These are phyloP conservation scores for Bassia scoparia DNA, from an alignment of 148 eudicot genomes.

Conservation along the genomic window DNA sequence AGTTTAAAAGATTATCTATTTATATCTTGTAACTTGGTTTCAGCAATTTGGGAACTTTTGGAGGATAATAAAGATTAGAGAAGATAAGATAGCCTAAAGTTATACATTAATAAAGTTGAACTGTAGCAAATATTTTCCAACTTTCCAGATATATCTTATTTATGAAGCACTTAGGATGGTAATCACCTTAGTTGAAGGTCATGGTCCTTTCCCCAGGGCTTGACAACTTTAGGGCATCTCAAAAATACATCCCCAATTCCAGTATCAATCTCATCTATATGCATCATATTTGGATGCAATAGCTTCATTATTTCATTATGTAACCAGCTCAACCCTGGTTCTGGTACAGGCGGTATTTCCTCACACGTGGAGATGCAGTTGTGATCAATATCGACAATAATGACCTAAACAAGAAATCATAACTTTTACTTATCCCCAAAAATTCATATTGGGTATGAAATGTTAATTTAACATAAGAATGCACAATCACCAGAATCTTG, in stretches of 20 bases:
- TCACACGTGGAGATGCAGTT: conserved; percentile 26
- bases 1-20: too few relatives aligned
- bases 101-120: too few relatives aligned
- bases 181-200: conserved; percentile 29
- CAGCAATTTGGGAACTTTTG: too few relatives aligned
- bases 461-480: neutral
- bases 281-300: conserved; percentile 20
- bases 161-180: conserved; percentile 1
- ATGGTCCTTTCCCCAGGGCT: conserved; percentile 33
- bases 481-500: neutral
- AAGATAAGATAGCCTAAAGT: too few relatives aligned
- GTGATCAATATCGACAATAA: conserved; percentile 30
- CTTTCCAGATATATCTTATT: neutral
- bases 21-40: too few relatives aligned
- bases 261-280: conserved; percentile 23
- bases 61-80: too few relatives aligned
- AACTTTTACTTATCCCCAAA: neutral
- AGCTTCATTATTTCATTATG: conserved; percentile 26
- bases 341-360: conserved; percentile 28
- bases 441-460: neutral
- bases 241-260: conserved; percentile 14
- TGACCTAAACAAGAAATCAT: conserved; percentile 12
- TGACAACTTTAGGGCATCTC: conserved; percentile 18
- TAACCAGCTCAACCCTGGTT: conserved; percentile 24
- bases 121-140: neutral